Base-by-base conservation (phyloP, 192 early-diverging fungal genomes). In the Paraglomus brasilianum region DNA sequence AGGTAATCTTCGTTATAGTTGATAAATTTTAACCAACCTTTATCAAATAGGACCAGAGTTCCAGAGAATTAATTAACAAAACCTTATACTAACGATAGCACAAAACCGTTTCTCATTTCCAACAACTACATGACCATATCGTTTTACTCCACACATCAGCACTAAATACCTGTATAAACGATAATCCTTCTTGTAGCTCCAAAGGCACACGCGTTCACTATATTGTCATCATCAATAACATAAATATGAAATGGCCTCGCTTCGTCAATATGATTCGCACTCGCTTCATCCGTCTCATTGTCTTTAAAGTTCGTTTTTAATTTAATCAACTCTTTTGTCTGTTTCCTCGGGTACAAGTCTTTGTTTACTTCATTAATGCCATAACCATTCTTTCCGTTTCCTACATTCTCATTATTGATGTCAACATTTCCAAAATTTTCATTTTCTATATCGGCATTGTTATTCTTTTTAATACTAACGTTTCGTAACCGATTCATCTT, bases 1-100 rank as follows among this genome's bases (percentile, higher is more conserved):
- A 83, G 60, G 24, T 75, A 71, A 39, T 76, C 79, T 19, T 78
- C 70, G 22, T 86, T 70, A 43, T 83, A 78, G 22, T 75, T 21
- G 30, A 62, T 62, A 30, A 43, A 10, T 5, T 62, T 62, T 15
- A 62, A 24, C 60, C 39, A 44, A 38, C 60, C 60, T 62, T 45
- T 14, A 45, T 38, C 45, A 30, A 44, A 44, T 62, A 22, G n/a
- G n/a, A n/a, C n/a, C n/a, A n/a, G n/a, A 43, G 19, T 21, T 61
- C 22, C 9, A 46, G 8, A n/a, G n/a, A n/a, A n/a, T n/a, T n/a
- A n/a, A n/a, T n/a, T n/a, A n/a, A n/a, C n/a, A n/a, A n/a, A n/a
- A n/a, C n/a, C n/a, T n/a, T n/a, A n/a, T n/a, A n/a, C n/a, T n/a
- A n/a, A n/a, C n/a, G n/a, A n/a, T n/a, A n/a, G n/a, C n/a, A n/a